These are phyloP conservation scores for Hypoxylon rickii DNA, from an alignment of 495 filamentous ascomycete species.

Conservation along the genomic window DNA sequence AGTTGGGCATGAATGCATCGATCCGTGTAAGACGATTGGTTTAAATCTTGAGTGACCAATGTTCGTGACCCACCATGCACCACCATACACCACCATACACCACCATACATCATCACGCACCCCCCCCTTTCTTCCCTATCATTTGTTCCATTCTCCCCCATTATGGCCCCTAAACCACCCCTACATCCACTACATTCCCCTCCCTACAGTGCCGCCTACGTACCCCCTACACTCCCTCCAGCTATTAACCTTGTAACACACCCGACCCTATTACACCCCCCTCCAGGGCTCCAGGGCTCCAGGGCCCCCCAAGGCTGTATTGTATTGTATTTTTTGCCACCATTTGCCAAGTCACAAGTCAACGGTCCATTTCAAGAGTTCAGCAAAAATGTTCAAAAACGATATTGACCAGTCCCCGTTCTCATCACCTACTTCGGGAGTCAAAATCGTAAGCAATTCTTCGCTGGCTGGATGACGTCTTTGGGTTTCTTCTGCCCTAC, in stretches of 20 bases:
- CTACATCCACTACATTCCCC: too few relatives aligned
- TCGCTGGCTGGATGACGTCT: slow-evolving; percentile 33
- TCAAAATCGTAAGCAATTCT: slow-evolving; percentile 25
- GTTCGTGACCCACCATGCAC: slow-evolving; percentile 19
- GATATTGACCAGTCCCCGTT: slow-evolving; percentile 30
- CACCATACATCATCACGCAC: slow-evolving; percentile 28
- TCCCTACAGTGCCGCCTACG: too few relatives aligned
- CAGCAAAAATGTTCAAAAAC: too few relatives aligned
- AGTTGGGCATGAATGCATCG: slow-evolving; percentile 32
- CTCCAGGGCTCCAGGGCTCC: too few relatives aligned
- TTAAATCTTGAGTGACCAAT: slow-evolving; percentile 11
- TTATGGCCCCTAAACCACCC: too few relatives aligned
- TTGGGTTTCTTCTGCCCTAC: slow-evolving; percentile 35
- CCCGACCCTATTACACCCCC: too few relatives aligned
- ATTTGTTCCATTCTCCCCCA: too few relatives aligned
- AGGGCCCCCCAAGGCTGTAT: too few relatives aligned
- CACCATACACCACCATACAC: slow-evolving; percentile 28
- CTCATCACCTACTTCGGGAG: slow-evolving; percentile 26
- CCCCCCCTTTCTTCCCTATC: too few relatives aligned
- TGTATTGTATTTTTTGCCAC: slow-evolving; percentile 21
- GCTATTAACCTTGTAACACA: too few relatives aligned
- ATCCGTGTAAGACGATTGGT: slow-evolving; percentile 34
- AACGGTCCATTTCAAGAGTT: neutral
- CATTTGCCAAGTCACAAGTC: slow-evolving; percentile 30
- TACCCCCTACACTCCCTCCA: too few relatives aligned